Evolutionary conservation across 2,329 filamentous ascomycete genomes (phyloP).

Genomic region (Pseudocercospora pini-densiflorae): DNA sequence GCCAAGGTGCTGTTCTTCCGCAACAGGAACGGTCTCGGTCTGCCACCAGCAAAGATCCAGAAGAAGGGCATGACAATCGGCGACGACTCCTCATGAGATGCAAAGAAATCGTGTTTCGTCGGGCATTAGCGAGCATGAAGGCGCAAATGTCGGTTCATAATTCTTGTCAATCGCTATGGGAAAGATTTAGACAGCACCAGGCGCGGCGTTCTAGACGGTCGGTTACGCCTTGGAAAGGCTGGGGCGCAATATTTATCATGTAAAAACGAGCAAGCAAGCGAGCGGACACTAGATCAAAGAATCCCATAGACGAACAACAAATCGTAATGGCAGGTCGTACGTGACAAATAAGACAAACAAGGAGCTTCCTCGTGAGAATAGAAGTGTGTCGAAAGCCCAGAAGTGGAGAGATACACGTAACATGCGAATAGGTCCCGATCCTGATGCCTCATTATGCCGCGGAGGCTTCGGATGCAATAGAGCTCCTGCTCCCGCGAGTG

Average conservation of each 20-base stretch:
- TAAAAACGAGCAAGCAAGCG: neutral
- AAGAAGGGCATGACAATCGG: constrained; percentile 27
- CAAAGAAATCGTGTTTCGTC: constrained; percentile 2
- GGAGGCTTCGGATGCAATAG: neutral
- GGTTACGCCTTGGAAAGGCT: neutral
- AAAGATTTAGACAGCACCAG: constrained; percentile 22
- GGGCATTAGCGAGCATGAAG: constrained; percentile 12
- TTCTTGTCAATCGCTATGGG: constrained; percentile 26
- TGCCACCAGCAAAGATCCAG: constrained; percentile 51
- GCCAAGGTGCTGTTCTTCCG: constrained; percentile 92
- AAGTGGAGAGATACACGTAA: neutral
- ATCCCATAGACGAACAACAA: neutral
- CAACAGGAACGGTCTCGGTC: constrained; percentile 86
- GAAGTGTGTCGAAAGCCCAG: neutral
- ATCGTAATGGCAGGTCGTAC: constrained; percentile 6
- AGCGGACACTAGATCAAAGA: neutral
- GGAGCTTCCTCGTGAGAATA: neutral
- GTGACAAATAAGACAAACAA: neutral
- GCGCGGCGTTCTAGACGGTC: constrained; percentile 27
- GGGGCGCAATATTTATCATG: constrained; percentile 5
- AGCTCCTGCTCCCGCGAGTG: neutral
- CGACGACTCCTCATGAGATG: constrained; percentile 23
- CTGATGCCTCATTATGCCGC: neutral
- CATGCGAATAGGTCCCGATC: neutral
- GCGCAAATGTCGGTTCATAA: constrained; percentile 7